Conservation (phyloP, 495 filamentous ascomycete genomes). For the Neurospora tetrasperma region DNA sequence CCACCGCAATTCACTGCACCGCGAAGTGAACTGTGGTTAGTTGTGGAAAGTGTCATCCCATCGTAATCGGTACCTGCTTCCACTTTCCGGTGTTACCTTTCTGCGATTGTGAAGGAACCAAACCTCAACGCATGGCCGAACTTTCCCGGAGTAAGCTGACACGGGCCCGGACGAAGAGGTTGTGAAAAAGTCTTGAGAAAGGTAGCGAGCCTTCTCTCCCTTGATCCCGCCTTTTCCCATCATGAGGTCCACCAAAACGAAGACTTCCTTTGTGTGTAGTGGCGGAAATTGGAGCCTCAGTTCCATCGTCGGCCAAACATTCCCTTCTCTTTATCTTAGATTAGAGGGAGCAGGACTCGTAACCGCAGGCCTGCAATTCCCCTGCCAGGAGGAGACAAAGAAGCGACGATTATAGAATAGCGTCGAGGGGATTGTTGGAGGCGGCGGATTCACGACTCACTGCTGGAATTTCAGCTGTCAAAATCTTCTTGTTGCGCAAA, state of each 20-base stretch:
- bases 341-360: background rate
- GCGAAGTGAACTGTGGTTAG: background rate
- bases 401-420: background rate
- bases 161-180: background rate
- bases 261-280: background rate
- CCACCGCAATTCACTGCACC: background rate
- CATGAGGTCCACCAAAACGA: background rate
- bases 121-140: background rate
- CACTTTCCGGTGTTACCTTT: background rate
- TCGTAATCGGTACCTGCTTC: background rate
- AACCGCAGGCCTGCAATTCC: background rate
- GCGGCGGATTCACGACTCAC: too few species aligned
- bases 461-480: too few species aligned
- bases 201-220: background rate
- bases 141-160: background rate
- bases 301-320: background rate
- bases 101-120: background rate
- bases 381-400: background rate
- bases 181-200: background rate
- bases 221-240: background rate
- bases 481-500: background rate
- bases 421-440: too few species aligned
- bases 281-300: background rate
- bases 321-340: background rate
- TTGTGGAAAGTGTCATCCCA: background rate